These are phyloP conservation scores for Neospermospora avenae DNA, from an alignment of 2,329 filamentous ascomycete species.

Conservation along the genomic window DNA sequence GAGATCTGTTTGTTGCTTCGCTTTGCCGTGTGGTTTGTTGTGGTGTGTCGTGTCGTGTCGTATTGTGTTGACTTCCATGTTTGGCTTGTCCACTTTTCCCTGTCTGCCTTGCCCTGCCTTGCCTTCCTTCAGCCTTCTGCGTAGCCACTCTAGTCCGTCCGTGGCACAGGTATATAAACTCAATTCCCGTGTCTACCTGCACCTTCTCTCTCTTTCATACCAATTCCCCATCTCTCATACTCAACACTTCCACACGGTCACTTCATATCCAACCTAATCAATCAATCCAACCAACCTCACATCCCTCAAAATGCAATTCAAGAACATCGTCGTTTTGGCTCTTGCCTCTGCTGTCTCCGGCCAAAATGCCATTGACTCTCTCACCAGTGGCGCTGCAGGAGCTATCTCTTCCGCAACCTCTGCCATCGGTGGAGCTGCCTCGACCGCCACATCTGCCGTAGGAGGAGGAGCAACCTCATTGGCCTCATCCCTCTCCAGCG, in stretches of 20 bases:
- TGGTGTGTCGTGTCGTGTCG: neutral
- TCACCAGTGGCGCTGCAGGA: constrained; percentile 10
- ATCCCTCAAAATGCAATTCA: constrained; percentile 32
- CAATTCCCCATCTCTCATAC: neutral
- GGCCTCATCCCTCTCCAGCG: constrained; percentile 6
- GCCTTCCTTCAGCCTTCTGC: neutral
- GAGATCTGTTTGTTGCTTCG: neutral
- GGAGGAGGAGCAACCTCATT: constrained; percentile 3
- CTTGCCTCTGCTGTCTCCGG: constrained; percentile 24
- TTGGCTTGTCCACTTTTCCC: neutral
- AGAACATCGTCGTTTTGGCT: constrained; percentile 29
- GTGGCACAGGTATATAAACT: neutral
- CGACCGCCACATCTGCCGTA: constrained; percentile 10
- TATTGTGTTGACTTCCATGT: neutral
- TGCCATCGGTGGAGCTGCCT: constrained; percentile 7
- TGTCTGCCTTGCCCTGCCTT: neutral
- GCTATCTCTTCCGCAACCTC: constrained; percentile 13
- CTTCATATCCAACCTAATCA: neutral
- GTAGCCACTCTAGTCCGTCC: neutral
- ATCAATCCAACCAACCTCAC: neutral
- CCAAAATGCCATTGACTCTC: constrained; percentile 12
- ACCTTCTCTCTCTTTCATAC: neutral
- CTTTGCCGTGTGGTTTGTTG: neutral
- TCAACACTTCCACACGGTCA: neutral
- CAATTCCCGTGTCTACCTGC: neutral